Conservation (phyloP, 2,329 filamentous ascomycete species). For the Penicillium sclerotigenum region DNA sequence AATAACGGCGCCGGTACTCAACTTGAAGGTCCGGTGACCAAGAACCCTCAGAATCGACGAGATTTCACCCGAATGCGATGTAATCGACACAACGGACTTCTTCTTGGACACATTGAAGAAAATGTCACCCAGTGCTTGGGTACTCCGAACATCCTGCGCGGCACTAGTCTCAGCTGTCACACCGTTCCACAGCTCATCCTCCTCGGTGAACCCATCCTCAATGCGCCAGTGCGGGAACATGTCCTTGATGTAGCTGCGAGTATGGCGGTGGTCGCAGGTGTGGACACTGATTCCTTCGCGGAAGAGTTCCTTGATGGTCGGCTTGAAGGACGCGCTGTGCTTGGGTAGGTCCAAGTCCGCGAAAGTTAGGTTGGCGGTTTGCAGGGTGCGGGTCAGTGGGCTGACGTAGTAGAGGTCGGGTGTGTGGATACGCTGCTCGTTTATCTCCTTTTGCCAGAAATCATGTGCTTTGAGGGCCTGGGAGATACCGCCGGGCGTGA, state of each 20-base stretch:
- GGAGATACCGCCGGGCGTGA: constrained; percentile 50
- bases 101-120: constrained; percentile 40
- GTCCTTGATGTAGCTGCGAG: constrained; percentile 46
- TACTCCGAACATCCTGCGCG: constrained; percentile 47
- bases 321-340: constrained; percentile 45
- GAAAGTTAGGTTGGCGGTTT: constrained; percentile 56
- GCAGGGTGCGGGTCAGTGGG: constrained; percentile 55
- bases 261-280: constrained; percentile 57
- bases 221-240: constrained; percentile 51
- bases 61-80: constrained; percentile 58
- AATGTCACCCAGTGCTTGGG: constrained; percentile 50
- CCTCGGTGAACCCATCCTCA: constrained; percentile 52
- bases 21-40: constrained; percentile 45
- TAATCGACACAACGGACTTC: constrained; percentile 52
- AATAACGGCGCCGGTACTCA: constrained; percentile 51
- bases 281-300: constrained; percentile 58
- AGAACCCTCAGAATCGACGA: constrained; percentile 47
- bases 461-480: constrained; percentile 48
- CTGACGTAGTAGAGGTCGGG: constrained; percentile 56
- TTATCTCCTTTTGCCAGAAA: constrained; percentile 51
- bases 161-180: constrained; percentile 48
- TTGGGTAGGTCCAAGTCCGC: constrained; percentile 44
- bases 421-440: constrained; percentile 47
- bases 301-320: constrained; percentile 55
- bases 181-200: constrained; percentile 54